These are phyloP conservation scores for Pestalotiopsis sp. DNA, from an alignment of 2,329 filamentous ascomycete species.

Conservation along the genomic window DNA sequence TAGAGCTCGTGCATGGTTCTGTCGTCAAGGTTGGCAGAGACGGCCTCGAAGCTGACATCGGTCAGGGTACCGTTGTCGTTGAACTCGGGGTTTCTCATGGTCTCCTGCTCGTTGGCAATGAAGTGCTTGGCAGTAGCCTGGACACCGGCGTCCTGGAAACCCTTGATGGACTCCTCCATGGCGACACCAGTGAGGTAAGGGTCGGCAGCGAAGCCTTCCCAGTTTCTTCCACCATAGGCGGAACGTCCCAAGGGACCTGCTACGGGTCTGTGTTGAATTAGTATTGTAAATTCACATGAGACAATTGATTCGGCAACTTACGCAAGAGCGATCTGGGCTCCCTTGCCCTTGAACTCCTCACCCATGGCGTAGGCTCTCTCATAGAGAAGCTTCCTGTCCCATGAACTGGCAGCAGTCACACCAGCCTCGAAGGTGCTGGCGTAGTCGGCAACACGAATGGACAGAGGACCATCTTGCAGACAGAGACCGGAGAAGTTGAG, in stretches of 20 bases:
- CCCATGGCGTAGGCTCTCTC: constrained; percentile 44
- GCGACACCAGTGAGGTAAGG: constrained; percentile 66
- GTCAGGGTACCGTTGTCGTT: constrained; percentile 8
- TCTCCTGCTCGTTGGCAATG: constrained; percentile 34
- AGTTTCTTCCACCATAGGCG: constrained; percentile 60
- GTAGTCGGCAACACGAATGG: constrained; percentile 67
- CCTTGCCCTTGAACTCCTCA: constrained; percentile 70
- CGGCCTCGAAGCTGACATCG: constrained; percentile 22
- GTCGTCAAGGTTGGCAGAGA: constrained; percentile 70
- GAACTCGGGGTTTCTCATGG: constrained; percentile 15
- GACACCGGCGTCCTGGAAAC: constrained; percentile 38
- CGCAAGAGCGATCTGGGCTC: constrained; percentile 67
- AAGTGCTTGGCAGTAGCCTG: constrained; percentile 42
- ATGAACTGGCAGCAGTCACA: constrained; percentile 70
- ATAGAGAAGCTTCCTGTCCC: constrained; percentile 65
- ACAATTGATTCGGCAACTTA: constrained; percentile 12
- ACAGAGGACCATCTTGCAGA: constrained; percentile 70
- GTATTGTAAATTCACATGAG: background rate
- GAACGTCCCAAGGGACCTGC: constrained; percentile 45
- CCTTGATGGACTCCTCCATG: constrained; percentile 37
- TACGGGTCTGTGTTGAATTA: constrained; percentile 36
- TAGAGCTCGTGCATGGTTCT: constrained; percentile 77
- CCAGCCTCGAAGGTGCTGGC: constrained; percentile 72
- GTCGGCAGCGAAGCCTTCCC: constrained; percentile 67
- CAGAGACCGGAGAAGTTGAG: constrained; percentile 63